These are phyloP conservation scores for Sporothrix phasma DNA, from an alignment of 2,329 filamentous ascomycete species.

Conservation along the genomic window DNA sequence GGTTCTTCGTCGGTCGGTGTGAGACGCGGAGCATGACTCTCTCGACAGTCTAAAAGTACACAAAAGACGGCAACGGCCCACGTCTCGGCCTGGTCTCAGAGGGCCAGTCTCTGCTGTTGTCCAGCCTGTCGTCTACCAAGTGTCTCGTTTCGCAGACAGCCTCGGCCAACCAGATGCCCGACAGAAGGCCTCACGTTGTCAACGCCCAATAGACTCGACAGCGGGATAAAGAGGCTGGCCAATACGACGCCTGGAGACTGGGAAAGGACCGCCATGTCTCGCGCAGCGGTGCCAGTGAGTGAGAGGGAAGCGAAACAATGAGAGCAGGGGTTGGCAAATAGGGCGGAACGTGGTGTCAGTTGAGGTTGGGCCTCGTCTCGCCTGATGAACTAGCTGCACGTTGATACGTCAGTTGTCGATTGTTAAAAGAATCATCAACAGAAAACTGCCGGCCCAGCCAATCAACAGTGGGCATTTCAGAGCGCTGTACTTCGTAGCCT, in stretches of 20 bases:
- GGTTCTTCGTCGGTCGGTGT: not conserved
- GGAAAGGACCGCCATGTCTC: constrained; percentile 7
- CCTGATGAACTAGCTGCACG: not conserved
- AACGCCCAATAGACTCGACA: constrained; percentile 3
- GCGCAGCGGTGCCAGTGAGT: constrained; percentile 10
- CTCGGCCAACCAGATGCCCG: not conserved
- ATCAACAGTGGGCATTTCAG: constrained; percentile 25
- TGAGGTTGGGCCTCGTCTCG: not conserved
- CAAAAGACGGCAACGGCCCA: no score
- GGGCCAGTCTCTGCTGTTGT: not conserved
- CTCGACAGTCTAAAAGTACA: no score
- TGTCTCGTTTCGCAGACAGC: not conserved
- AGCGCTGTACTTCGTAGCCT: constrained; percentile 20
- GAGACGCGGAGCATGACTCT: not conserved
- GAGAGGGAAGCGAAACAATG: not conserved
- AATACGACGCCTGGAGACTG: not conserved
- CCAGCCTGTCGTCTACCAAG: not conserved
- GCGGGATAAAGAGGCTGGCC: constrained; percentile 6
- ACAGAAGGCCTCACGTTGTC: not conserved
- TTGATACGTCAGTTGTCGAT: constrained; percentile 14
- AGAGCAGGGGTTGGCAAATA: not conserved
- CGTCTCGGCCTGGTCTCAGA: not conserved
- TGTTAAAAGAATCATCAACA: constrained; percentile 29
- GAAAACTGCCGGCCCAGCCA: constrained; percentile 31
- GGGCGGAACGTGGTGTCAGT: constrained; percentile 15